phyloP scores from a whole-genome alignment of 768 basidiomycete genomes.

The Hericium alpestre region DNA sequence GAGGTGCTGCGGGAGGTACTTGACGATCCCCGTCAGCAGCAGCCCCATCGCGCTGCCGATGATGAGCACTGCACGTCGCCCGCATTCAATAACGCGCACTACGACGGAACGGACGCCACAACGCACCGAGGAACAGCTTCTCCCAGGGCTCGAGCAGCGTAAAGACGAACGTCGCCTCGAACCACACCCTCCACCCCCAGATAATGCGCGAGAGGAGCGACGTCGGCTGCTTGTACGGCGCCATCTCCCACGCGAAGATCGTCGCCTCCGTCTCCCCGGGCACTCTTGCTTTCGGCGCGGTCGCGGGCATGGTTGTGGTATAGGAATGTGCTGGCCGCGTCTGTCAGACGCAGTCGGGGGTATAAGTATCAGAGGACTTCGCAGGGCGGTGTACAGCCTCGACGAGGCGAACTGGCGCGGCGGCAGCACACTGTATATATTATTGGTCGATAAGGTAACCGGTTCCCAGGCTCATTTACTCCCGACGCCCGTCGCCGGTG shows the following conservation, averaged over 20 bases:
- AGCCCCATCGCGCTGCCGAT: slow-evolving; percentile 29
- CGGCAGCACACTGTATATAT: no score
- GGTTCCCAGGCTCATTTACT: no score
- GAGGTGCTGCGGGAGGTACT: slow-evolving; percentile 49
- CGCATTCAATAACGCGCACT: not conserved
- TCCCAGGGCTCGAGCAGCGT: slow-evolving; percentile 62
- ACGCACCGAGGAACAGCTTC: slow-evolving; percentile 47
- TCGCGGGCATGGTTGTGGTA: not conserved
- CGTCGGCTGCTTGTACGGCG: slow-evolving; percentile 16
- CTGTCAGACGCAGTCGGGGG: no score
- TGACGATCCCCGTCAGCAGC: slow-evolving; percentile 34
- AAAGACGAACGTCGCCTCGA: slow-evolving; percentile 53
- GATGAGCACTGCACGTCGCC: slow-evolving; percentile 26
- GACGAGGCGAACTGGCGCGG: no score
- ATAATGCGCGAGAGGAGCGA: slow-evolving; percentile 18
- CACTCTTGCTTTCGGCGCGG: not conserved
- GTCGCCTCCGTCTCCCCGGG: not conserved
- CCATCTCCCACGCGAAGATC: slow-evolving; percentile 13
- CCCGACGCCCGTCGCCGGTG: no score
- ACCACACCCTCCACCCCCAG: slow-evolving; percentile 41
- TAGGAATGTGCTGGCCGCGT: not conserved
- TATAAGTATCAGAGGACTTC: no score
- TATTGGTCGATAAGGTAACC: no score
- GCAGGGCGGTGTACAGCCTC: no score
- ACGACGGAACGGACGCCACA: not conserved